Conservation (phyloP, 1,284 basidiomycete genomes). For the Filobasidium uniguttulatum region DNA sequence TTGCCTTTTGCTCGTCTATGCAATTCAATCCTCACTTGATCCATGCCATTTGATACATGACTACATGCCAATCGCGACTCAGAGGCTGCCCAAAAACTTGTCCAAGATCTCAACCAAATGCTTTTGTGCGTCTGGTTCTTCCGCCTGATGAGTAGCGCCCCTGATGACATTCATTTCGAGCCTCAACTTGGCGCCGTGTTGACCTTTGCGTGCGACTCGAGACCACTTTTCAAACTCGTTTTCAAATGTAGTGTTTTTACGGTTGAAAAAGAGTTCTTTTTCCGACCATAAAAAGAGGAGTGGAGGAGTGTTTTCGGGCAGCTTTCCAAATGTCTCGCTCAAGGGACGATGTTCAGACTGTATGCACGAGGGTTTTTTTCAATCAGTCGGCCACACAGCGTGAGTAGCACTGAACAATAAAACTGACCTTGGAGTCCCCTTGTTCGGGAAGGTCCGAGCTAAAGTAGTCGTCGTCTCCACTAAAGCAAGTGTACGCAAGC, state of each 20-base stretch:
- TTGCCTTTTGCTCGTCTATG: no score
- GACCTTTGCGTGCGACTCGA: slow-evolving; percentile 7
- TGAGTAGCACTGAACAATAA: no score
- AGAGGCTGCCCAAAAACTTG: slow-evolving; percentile 18
- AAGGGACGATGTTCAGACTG: slow-evolving; percentile 26
- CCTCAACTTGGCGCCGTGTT: slow-evolving; percentile 17
- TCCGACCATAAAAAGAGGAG: slow-evolving; percentile 29
- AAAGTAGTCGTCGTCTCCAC: slow-evolving; percentile 39
- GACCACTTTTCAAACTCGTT: slow-evolving; percentile 23
- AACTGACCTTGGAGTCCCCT: no score
- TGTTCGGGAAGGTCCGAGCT: slow-evolving; percentile 27
- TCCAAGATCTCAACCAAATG: slow-evolving; percentile 21
- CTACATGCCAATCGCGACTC: no score
- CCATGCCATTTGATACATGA: no score
- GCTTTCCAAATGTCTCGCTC: slow-evolving; percentile 26
- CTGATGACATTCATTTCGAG: slow-evolving; percentile 21
- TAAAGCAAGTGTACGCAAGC: slow-evolving; percentile 6
- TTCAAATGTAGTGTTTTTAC: slow-evolving; percentile 6
- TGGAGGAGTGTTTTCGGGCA: slow-evolving; percentile 21
- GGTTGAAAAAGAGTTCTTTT: slow-evolving; percentile 25
- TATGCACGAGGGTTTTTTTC: neutral
- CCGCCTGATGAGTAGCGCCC: slow-evolving; percentile 30
- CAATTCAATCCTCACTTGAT: no score
- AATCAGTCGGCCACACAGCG: neutral
- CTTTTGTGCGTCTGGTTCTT: slow-evolving; percentile 20